Evolutionary conservation across 73 alveolate species (phyloP), one percentile per base, ranked within the genome.

Genomic region (Paramecium bursaria): DNA sequence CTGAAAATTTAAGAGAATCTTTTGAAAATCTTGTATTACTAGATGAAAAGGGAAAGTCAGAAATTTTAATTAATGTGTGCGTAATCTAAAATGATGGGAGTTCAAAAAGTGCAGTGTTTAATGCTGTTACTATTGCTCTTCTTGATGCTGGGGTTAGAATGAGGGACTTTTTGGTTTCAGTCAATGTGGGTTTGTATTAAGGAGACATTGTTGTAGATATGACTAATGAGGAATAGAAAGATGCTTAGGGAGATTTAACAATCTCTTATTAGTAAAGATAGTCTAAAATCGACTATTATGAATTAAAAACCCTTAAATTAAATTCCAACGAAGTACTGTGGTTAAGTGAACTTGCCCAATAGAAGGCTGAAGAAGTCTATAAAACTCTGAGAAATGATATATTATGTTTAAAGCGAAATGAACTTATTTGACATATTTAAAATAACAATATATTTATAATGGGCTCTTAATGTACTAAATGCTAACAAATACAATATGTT

Each of bases 31-130:
- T 79, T 4, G 39, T 79, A 44, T 29, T 79, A 15, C 2, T 73
- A 44, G 89, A 79, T 46, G 33, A 79, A 55, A 53, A 53, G 42
- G 89, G 89, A 21, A 53, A 61, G 54, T 61, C 85, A 54, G 89
- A 79, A 42, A 79, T 79, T 3, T 48, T 42, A 23, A 53, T 79
- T 39, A 49, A 54, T 19, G 95, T 95, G 10, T 94, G 93, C 77
- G 98, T 95, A 5, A 77, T 95, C 15, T 93, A 95, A 80, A 86
- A 94, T 86, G 99, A 95, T 90, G 99, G 99, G 6, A 94, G 96
- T 55, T 92, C 92, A 54, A 92, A 95, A 90, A 89, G 97, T 75
- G 98, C 98, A 22, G 94, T 96, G 4, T 94, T 95, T 57, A 95
- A 95, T 92, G 99, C 99, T 0, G 95, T 92, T n/a, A 90, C 98